Conservation (phyloP, 1,284 basidiomycete genomes). For the Ganoderma lucidum region DNA sequence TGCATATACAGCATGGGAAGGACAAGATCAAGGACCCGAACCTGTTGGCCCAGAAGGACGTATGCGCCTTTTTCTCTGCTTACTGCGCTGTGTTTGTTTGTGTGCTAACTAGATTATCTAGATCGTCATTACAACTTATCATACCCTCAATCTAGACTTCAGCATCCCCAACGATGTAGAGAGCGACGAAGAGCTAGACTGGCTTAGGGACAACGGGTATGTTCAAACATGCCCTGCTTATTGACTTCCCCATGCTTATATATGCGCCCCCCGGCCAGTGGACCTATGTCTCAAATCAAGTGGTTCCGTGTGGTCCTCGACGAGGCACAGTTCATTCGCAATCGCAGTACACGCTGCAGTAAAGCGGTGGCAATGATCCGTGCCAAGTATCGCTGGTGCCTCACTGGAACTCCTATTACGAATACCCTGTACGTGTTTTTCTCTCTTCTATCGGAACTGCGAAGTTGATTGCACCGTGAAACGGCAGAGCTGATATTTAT, state of each 20-base stretch:
- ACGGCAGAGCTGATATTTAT: slow-evolving; percentile 68
- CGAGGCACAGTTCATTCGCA: slow-evolving; percentile 77
- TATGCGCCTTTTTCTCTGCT: slow-evolving; percentile 39
- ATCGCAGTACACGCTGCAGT: slow-evolving; percentile 67
- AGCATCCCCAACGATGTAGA: slow-evolving; percentile 53
- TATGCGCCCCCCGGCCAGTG: slow-evolving; percentile 44
- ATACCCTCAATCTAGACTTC: slow-evolving; percentile 67
- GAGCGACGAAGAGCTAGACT: slow-evolving; percentile 54
- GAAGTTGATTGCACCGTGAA: not conserved
- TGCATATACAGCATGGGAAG: slow-evolving; percentile 72
- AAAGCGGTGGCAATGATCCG: slow-evolving; percentile 62
- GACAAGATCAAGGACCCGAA: slow-evolving; percentile 62
- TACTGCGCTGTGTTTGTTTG: slow-evolving; percentile 6
- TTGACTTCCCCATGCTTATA: slow-evolving; percentile 10
- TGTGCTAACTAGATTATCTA: slow-evolving; percentile 29
- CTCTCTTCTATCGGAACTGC: not conserved
- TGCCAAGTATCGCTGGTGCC: slow-evolving; percentile 71
- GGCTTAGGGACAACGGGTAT: slow-evolving; percentile 58
- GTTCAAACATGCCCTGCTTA: not conserved
- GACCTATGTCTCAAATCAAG: slow-evolving; percentile 59
- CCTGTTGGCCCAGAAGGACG: slow-evolving; percentile 62
- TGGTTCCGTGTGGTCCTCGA: slow-evolving; percentile 73
- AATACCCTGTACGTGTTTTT: slow-evolving; percentile 62
- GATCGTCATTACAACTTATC: slow-evolving; percentile 75
- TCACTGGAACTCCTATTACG: slow-evolving; percentile 77